These are phyloP conservation scores for Rutstroemia sp. DNA, from an alignment of 2,329 filamentous ascomycete species.

Conservation along the genomic window DNA sequence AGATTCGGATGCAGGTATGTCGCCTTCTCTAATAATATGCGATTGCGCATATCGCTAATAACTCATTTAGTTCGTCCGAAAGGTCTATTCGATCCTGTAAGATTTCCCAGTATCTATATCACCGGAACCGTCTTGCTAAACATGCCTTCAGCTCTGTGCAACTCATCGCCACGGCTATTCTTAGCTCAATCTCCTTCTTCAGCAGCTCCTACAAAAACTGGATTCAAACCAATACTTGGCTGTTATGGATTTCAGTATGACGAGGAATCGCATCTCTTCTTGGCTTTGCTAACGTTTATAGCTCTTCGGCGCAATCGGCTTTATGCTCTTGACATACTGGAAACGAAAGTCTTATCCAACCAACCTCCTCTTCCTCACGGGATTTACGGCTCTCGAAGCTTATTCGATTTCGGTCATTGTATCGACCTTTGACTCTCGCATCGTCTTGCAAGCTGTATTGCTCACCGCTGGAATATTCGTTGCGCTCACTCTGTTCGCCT, in stretches of 20 bases:
- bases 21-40: background rate
- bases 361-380: constrained; percentile 85
- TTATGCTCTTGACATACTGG: constrained; percentile 87
- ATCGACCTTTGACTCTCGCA: constrained; percentile 74
- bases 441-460: constrained; percentile 85
- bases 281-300: constrained; percentile 26
- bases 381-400: constrained; percentile 86
- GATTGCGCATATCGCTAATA: background rate
- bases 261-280: background rate
- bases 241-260: constrained; percentile 76
- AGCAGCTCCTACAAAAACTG: constrained; percentile 70
- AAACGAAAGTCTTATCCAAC: constrained; percentile 93
- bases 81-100: constrained; percentile 92
- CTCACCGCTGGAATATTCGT: constrained; percentile 81
- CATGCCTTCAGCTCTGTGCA: constrained; percentile 61
- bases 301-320: constrained; percentile 73
- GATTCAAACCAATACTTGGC: constrained; percentile 77
- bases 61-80: constrained; percentile 72
- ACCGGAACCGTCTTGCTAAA: constrained; percentile 2
- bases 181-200: constrained; percentile 83
- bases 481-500: constrained; percentile 79
- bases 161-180: constrained; percentile 71
- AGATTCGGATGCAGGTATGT: constrained; percentile 64
- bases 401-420: constrained; percentile 91
- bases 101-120: constrained; percentile 17